A percentile compares a stretch with the other conserved stretches of the same genome.
phyloP scores from a whole-genome alignment of 169 alveolate species.

The Babesia ovis region DNA sequence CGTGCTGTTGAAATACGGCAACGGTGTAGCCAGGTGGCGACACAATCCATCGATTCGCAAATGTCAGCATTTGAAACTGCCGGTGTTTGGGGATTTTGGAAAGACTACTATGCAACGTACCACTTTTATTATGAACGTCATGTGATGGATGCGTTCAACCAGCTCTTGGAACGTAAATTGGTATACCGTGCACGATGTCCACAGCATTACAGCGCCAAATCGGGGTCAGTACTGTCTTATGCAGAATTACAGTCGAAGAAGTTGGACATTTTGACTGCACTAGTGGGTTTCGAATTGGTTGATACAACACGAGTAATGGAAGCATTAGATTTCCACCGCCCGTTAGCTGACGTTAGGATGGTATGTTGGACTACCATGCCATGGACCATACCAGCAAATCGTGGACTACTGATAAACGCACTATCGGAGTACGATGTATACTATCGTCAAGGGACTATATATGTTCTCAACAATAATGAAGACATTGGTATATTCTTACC shows the following conservation, averaged over 20 bases:
- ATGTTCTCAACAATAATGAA: slow-evolving; percentile 22
- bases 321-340: slow-evolving; percentile 40
- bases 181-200: slow-evolving; percentile 55
- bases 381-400: slow-evolving; percentile 79
- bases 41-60: slow-evolving; percentile 46
- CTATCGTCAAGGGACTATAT: slow-evolving; percentile 12
- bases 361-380: slow-evolving; percentile 78
- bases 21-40: slow-evolving; percentile 55
- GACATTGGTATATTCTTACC: slow-evolving; percentile 10
- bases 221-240: slow-evolving; percentile 58
- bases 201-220: slow-evolving; percentile 38
- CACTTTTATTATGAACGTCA: slow-evolving; percentile 40
- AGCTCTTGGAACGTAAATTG: slow-evolving; percentile 8
- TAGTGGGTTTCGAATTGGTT: slow-evolving; percentile 33
- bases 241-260: slow-evolving; percentile 39
- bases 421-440: slow-evolving; percentile 46
- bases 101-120: slow-evolving; percentile 54
- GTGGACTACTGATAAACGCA: slow-evolving; percentile 68
- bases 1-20: slow-evolving; percentile 43
- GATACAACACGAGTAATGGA: neutral
- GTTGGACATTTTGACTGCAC: slow-evolving; percentile 27
- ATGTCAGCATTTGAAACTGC: slow-evolving; percentile 27
- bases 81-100: slow-evolving; percentile 68
- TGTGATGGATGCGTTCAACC: slow-evolving; percentile 45
- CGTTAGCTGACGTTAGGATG: slow-evolving; percentile 42